Conservation (phyloP, 768 basidiomycete genomes). For the Leccinum truebloodii region DNA sequence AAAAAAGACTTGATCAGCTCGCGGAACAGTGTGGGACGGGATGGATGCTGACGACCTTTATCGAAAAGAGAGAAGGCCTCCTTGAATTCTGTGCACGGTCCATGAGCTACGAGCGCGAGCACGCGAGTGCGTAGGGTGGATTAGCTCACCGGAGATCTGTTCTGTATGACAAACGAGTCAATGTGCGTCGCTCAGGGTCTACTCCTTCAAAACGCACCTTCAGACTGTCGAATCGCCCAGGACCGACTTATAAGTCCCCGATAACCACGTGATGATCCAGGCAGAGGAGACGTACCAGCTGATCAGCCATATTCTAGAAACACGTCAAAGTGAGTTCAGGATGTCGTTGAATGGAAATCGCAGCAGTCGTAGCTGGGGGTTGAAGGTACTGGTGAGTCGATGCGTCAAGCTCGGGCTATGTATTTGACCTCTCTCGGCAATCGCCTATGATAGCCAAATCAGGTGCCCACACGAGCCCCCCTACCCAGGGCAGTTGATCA, state of each 20-base stretch:
- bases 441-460: slow-evolving; percentile 29
- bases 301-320: slow-evolving; percentile 52
- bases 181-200: not conserved
- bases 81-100: slow-evolving; percentile 80
- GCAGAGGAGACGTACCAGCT: slow-evolving; percentile 44
- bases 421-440: slow-evolving; percentile 36
- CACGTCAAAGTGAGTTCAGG: not conserved
- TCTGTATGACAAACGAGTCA: slow-evolving; percentile 47
- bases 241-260: slow-evolving; percentile 17
- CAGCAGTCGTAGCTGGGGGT: slow-evolving; percentile 6
- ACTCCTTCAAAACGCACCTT: slow-evolving; percentile 44
- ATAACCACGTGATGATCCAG: slow-evolving; percentile 10
- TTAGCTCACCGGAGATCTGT: slow-evolving; percentile 80
- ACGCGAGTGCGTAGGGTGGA: not conserved
- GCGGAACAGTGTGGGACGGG: no score
- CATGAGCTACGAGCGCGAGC: slow-evolving; percentile 4
- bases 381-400: slow-evolving; percentile 3
- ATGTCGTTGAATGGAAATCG: not conserved
- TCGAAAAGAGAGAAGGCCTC: slow-evolving; percentile 98
- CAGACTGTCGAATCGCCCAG: slow-evolving; percentile 42
- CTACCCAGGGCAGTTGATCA: slow-evolving; percentile 16
- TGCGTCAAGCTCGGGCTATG: slow-evolving; percentile 3
- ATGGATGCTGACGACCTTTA: slow-evolving; percentile 57
- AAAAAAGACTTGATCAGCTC: not conserved
- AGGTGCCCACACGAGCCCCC: slow-evolving; percentile 15